Evolutionary conservation across 345 rosid species (phyloP).

Genomic region (Aquilaria sinensis): DNA sequence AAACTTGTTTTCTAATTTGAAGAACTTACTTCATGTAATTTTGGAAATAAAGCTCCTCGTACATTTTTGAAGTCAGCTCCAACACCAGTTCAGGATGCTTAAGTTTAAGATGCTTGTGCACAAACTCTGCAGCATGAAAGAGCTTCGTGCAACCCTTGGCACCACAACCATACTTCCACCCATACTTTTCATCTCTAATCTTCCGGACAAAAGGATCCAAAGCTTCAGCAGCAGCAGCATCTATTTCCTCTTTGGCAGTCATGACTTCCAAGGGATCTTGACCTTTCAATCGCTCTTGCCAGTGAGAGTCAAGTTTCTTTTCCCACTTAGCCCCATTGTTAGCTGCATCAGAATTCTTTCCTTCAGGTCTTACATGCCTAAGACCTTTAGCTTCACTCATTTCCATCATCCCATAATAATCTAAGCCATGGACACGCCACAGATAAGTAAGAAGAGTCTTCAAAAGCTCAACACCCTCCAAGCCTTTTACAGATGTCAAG

Average conservation of each 20-base stretch:
- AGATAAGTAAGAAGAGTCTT: conserved; percentile 90
- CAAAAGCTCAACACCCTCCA: conserved; percentile 91
- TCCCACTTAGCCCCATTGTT: conserved; percentile 62
- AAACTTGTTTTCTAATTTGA: no score
- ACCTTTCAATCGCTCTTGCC: conserved; percentile 89
- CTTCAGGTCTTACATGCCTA: conserved; percentile 83
- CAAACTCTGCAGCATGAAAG: conserved; percentile 98
- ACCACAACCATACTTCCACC: conserved; percentile 99
- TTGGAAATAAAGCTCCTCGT: conserved; percentile 91
- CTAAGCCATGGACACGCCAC: conserved; percentile 96
- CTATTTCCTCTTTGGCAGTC: conserved; percentile 94
- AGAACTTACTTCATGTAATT: conserved; percentile 98
- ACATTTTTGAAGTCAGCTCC: conserved; percentile 80
- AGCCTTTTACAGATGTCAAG: conserved; percentile 91
- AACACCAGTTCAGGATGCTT: conserved; percentile 80
- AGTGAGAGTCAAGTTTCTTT: conserved; percentile 63
- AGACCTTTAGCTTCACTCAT: conserved; percentile 85
- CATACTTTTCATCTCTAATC: conserved; percentile 99
- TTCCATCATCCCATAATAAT: conserved; percentile 87
- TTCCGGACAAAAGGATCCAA: conserved; percentile 94
- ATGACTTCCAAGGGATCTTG: conserved; percentile 92
- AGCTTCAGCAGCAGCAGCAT: conserved; percentile 70
- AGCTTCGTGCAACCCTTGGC: conserved; percentile 99
- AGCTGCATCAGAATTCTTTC: conserved; percentile 48
- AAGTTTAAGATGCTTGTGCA: conserved; percentile 97